Evolutionary conservation across 1,139 yeast genomes (phyloP), one percentile per base, ranked within the genome.

Genomic region (Pichia terricola): DNA sequence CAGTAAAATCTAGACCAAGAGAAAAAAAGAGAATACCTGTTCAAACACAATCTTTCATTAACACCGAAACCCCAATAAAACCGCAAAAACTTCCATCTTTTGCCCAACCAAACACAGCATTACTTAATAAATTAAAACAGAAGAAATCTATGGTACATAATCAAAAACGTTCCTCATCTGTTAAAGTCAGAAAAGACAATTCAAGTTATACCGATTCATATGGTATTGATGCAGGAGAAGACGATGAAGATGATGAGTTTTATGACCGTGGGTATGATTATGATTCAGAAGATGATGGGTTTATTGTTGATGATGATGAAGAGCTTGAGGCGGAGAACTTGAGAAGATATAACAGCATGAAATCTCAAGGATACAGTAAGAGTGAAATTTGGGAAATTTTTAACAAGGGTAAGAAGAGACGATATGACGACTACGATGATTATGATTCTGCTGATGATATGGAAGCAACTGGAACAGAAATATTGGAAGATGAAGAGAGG

Each of bases 391-490:
- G 96, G 95, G 78, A 80, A 34, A 74, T 89, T 63, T 84, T 88
- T 62, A 81, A 79, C 58, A 71, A 77, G 44, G 86, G 88, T 3
- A 47, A 45, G 35, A 45, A 39, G 72, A 72, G 51, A 68, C 72
- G 67, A 1, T 68, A 67, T 49, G 65, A 66, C 34, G 62, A 67
- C 37, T 26, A 27, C 16, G 70, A 70, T 49, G 78, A 73, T 42
- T 81, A 79, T 45, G 79, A 79, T 43, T 79, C 79, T 43, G 72
- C 73, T 34, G 86, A 81, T 48, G 94, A 85, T 57, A 89, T 89
- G 96, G 96, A 89, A 59, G 96, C 96, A 6, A 82, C 94, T 1
- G 96, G 96, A 26, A 80, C 80, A 30, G 96, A 89, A 53, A 77
- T 89, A 36, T 66, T 87, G 38, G 85, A 76, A 44, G 97, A 89